Percentiles rank a stretch among this genome's conserved stretches.
Conservation (phyloP, 495 filamentous ascomycete species). For the Venustampulla echinocandica region DNA sequence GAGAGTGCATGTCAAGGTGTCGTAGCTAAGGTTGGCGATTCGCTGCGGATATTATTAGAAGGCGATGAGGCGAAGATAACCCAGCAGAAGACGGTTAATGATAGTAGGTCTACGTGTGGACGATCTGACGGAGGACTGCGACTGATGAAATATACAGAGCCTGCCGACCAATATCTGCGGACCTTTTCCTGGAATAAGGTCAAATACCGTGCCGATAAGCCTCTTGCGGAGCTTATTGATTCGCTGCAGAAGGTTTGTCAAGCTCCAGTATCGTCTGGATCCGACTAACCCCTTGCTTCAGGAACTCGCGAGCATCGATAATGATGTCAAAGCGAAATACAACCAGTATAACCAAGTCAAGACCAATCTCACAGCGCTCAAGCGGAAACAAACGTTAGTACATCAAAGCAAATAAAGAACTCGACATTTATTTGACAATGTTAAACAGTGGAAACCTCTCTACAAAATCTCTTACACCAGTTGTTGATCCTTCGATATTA, state of each 20-base stretch:
- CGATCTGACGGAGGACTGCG: background rate
- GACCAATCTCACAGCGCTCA: slow-evolving; percentile 64
- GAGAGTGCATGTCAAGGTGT: slow-evolving; percentile 69
- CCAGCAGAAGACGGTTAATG: slow-evolving; percentile 89
- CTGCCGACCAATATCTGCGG: slow-evolving; percentile 84
- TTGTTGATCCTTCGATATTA: slow-evolving; percentile 69
- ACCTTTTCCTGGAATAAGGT: slow-evolving; percentile 93
- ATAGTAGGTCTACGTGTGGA: slow-evolving; percentile 53
- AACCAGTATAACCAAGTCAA: slow-evolving; percentile 86
- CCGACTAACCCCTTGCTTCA: slow-evolving; percentile 27
- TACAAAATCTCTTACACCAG: slow-evolving; percentile 81
- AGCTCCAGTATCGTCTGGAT: background rate
- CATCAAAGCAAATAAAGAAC: background rate
- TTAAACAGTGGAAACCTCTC: slow-evolving; percentile 78
- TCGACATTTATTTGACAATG: slow-evolving; percentile 7
- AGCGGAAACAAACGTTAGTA: slow-evolving; percentile 76
- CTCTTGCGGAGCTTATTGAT: slow-evolving; percentile 76
- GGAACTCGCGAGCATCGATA: slow-evolving; percentile 84
- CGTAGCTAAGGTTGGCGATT: slow-evolving; percentile 81
- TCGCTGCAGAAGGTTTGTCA: slow-evolving; percentile 66
- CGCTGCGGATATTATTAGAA: slow-evolving; percentile 67
- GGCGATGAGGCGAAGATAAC: slow-evolving; percentile 74
- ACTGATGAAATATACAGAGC: slow-evolving; percentile 46
- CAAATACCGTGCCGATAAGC: slow-evolving; percentile 87
- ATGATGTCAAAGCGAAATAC: slow-evolving; percentile 88